These are phyloP conservation scores for Melampsora larici-populina DNA, from an alignment of 1,284 basidiomycete species.

Conservation along the genomic window DNA sequence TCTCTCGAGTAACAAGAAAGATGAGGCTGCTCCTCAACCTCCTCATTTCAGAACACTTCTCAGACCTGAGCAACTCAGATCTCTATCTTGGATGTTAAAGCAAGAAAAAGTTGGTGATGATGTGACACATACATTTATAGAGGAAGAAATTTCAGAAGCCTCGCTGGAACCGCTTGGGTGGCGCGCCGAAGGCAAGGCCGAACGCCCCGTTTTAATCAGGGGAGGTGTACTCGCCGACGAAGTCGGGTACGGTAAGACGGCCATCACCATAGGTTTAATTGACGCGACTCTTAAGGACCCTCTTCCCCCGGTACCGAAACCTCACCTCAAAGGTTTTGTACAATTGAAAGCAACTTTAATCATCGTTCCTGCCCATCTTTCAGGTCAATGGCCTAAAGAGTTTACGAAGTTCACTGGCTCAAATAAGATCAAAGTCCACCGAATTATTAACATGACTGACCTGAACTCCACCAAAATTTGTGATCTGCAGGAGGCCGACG, in stretches of 20 bases:
- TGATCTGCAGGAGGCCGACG: conserved; percentile 74
- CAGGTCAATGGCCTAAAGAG: conserved; percentile 83
- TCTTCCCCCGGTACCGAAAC: conserved; percentile 56
- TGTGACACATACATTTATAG: conserved; percentile 67
- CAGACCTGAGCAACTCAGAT: conserved; percentile 80
- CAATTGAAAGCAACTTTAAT: conserved; percentile 73
- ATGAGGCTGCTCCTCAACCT: conserved; percentile 72
- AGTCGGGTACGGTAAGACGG: conserved; percentile 95
- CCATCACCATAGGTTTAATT: conserved; percentile 84
- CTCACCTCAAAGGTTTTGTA: conserved; percentile 66
- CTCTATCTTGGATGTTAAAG: conserved; percentile 84
- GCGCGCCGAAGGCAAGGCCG: conserved; percentile 86
- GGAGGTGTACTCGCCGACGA: conserved; percentile 93
- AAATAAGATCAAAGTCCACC: conserved; percentile 63
- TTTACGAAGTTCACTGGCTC: conserved; percentile 72
- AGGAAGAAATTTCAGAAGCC: conserved; percentile 91
- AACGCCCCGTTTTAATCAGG: conserved; percentile 68
- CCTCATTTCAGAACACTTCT: conserved; percentile 70
- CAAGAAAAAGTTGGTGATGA: conserved; percentile 63
- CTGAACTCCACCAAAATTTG: conserved; percentile 73
- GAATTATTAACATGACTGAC: conserved; percentile 69
- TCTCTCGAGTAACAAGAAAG: conserved; percentile 72
- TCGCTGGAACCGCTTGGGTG: conserved; percentile 79
- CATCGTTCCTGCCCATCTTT: conserved; percentile 84
- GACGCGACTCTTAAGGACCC: conserved; percentile 62